Evolutionary conservation across 176 grass and related monocot genomes (phyloP).

Genomic region (Chloris gayana): DNA sequence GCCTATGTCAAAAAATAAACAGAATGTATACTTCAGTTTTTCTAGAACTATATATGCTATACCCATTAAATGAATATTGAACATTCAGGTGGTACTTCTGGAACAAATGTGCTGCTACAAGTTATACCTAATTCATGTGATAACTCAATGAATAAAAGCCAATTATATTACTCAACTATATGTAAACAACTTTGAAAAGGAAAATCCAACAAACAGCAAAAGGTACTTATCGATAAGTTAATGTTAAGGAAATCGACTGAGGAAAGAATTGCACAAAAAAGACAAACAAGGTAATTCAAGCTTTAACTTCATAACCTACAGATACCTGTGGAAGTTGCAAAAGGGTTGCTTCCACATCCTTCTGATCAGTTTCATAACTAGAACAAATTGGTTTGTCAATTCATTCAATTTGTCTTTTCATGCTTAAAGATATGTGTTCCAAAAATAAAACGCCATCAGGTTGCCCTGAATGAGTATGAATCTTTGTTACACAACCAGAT

Average conservation of each 20-base stretch:
- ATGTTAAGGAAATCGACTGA: background rate
- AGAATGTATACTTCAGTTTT: background rate
- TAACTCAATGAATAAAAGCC: background rate
- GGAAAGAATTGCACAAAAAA: background rate
- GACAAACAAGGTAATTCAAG: background rate
- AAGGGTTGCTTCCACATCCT: background rate
- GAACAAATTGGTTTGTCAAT: background rate
- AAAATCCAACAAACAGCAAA: background rate
- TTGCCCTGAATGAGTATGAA: too few species aligned
- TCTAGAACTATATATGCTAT: background rate
- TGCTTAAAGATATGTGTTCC: background rate
- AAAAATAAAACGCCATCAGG: constrained; percentile 4
- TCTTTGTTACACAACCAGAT: background rate
- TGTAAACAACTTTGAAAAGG: background rate
- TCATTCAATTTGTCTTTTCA: background rate
- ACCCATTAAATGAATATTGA: background rate
- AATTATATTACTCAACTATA: too few species aligned
- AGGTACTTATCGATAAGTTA: background rate
- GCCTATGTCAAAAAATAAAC: background rate
- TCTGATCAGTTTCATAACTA: background rate
- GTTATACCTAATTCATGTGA: background rate
- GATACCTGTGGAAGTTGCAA: background rate
- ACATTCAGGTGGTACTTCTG: background rate
- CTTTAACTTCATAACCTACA: background rate
- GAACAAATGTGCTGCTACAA: background rate